These are phyloP conservation scores for Herpotrichia juniperi DNA, from an alignment of 2,329 filamentous ascomycete genomes.

Conservation along the genomic window DNA sequence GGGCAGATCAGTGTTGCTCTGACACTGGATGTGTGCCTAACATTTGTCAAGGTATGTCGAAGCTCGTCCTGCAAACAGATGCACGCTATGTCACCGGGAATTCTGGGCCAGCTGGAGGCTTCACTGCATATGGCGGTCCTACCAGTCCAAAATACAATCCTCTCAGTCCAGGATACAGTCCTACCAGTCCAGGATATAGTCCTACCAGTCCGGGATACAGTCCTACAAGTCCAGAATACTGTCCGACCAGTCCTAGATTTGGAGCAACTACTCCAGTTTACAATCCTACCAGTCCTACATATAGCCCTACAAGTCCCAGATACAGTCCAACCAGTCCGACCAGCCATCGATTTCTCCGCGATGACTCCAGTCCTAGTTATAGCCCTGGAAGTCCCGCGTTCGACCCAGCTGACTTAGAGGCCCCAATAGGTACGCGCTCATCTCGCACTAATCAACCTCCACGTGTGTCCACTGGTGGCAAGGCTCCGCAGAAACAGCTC, in stretches of 20 bases:
- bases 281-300: background rate
- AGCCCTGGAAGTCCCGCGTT: too few relatives aligned
- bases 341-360: background rate
- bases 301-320: background rate
- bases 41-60: background rate
- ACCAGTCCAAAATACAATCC: background rate
- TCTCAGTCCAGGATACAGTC: background rate
- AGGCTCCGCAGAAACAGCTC: conserved; percentile 84
- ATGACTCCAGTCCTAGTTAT: too few relatives aligned
- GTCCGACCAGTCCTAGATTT: background rate
- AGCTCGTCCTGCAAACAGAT: background rate
- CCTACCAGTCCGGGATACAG: background rate
- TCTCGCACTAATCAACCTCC: conserved; percentile 55
- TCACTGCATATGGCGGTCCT: background rate
- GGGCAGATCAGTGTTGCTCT: too few relatives aligned
- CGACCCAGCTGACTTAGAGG: background rate
- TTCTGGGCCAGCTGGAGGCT: background rate
- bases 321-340: background rate
- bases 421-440: background rate
- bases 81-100: background rate
- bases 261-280: too few relatives aligned
- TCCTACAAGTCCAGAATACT: background rate
- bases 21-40: too few relatives aligned
- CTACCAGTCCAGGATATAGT: background rate
- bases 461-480: conserved; percentile 71